Evolutionary conservation across 2,329 filamentous ascomycete species (phyloP), one percentile per base, ranked within the genome.

Genomic region (Bipolaris zeicola): DNA sequence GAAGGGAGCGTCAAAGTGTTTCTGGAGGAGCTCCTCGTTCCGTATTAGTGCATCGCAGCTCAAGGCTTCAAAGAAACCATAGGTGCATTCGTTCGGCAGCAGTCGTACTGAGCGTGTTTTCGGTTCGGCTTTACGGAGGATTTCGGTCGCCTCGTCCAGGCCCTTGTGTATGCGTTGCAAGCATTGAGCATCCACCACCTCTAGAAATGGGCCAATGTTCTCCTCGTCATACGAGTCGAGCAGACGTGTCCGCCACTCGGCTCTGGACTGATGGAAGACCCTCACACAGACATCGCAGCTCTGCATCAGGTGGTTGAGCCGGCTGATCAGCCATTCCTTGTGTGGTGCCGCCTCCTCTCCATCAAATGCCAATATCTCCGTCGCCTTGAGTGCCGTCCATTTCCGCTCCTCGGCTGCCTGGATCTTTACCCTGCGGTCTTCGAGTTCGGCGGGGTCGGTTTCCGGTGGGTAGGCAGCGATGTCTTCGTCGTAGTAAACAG

Each of bases 11-110:
- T 96, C 90, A 72, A 98, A 96, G 62, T 87, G 82, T 26, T 79
- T 67, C 52, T 77, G 71, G 20, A 89, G 74, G 18, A 83, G 75
- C 16, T 78, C 75, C 52, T 85, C 82, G 61, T 84, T 80, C 20
- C 79, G 76, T 58, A 97, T 81, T 71, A 96, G 92, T 0, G 89
- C 83, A 63, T 92, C 86, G 74, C 90, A 96, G 73, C 92, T 96
- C 49, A 98, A 79, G 0, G 90, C 89, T 74, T 98, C 94, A 67
- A 96, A 96, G 28, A 98, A 85, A 10, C 91, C 89, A 56, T 95
- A 85, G 48, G 96, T 84, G 6, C 91, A 86, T 26, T 85, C 79
- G 1, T 83, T 78, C 26, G 84, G 81, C 24, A 87, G 73, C 24
- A 80, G 75, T 50, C 76, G 74, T 34, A 85, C 78, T 20, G 77